Evolutionary conservation across 768 basidiomycete species (phyloP).

Genomic region (Calocera viscosa): DNA sequence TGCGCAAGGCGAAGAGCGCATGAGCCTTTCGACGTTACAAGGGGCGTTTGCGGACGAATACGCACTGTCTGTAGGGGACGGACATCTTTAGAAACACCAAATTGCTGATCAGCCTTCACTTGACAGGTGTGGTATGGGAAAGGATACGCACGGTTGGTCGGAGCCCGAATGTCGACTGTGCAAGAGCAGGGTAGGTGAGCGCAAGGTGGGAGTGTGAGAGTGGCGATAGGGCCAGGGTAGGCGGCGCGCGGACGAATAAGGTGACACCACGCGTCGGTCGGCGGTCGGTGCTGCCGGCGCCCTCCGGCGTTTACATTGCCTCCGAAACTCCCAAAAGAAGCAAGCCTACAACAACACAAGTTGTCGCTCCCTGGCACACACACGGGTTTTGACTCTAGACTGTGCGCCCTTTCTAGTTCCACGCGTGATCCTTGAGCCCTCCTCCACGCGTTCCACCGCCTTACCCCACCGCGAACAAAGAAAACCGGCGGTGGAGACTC

Average conservation of each 20-base stretch:
- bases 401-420: too few relatives aligned
- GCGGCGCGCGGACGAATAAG: neutral
- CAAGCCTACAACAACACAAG: neutral
- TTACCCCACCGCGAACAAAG: too few relatives aligned
- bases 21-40: neutral
- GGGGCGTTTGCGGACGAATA: neutral
- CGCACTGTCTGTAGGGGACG: conserved; percentile 52
- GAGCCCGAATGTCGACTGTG: neutral
- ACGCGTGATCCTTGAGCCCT: too few relatives aligned
- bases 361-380: neutral
- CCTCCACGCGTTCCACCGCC: too few relatives aligned
- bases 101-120: neutral
- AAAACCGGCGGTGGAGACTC: too few relatives aligned
- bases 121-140: neutral
- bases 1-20: conserved; percentile 25
- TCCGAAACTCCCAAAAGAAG: conserved; percentile 4
- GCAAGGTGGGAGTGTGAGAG: neutral
- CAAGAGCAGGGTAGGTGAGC: neutral
- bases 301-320: neutral
- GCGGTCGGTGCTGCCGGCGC: conserved; percentile 2
- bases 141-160: neutral
- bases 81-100: conserved; percentile 36
- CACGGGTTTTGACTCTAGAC: too few relatives aligned
- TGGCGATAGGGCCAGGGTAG: neutral
- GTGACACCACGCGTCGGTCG: neutral